These are phyloP conservation scores for Pseudogymnoascus verrucosus DNA, from an alignment of 2,329 filamentous ascomycete species.

Conservation along the genomic window DNA sequence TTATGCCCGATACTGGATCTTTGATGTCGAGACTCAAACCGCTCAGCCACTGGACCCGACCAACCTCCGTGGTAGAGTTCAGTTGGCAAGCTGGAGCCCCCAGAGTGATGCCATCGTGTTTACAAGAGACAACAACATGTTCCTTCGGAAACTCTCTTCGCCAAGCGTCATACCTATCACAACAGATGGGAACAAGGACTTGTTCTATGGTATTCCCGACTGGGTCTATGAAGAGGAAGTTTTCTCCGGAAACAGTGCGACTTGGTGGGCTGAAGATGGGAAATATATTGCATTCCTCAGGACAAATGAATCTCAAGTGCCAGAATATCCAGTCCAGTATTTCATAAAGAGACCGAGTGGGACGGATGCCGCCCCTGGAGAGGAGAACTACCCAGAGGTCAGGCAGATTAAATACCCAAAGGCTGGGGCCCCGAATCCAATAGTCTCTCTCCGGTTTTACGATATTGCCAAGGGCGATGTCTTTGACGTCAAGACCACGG, in stretches of 20 bases:
- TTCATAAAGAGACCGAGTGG: slow-evolving; percentile 83
- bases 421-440: slow-evolving; percentile 85
- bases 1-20: slow-evolving; percentile 80
- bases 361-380: slow-evolving; percentile 53
- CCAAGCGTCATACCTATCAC: slow-evolving; percentile 55
- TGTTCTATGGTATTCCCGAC: slow-evolving; percentile 94
- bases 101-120: slow-evolving; percentile 82
- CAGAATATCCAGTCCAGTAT: slow-evolving; percentile 88
- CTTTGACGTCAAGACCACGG: slow-evolving; percentile 70
- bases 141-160: slow-evolving; percentile 56
- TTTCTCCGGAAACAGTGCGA: slow-evolving; percentile 69
- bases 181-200: slow-evolving; percentile 73
- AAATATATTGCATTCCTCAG: slow-evolving; percentile 85
- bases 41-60: slow-evolving; percentile 69
- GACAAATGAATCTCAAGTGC: slow-evolving; percentile 87
- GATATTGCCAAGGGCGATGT: slow-evolving; percentile 69
- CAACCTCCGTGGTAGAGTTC: slow-evolving; percentile 57
- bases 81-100: slow-evolving; percentile 86
- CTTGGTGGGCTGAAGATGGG: slow-evolving; percentile 92
- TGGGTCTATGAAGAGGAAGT: slow-evolving; percentile 94
- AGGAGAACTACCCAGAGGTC: slow-evolving; percentile 86
- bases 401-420: slow-evolving; percentile 96
- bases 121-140: slow-evolving; percentile 85
- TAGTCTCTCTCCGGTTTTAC: slow-evolving; percentile 82
- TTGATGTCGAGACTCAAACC: slow-evolving; percentile 75